These are phyloP conservation scores for Phaffia tasmanica DNA, from an alignment of 768 basidiomycete genomes.

Conservation along the genomic window DNA sequence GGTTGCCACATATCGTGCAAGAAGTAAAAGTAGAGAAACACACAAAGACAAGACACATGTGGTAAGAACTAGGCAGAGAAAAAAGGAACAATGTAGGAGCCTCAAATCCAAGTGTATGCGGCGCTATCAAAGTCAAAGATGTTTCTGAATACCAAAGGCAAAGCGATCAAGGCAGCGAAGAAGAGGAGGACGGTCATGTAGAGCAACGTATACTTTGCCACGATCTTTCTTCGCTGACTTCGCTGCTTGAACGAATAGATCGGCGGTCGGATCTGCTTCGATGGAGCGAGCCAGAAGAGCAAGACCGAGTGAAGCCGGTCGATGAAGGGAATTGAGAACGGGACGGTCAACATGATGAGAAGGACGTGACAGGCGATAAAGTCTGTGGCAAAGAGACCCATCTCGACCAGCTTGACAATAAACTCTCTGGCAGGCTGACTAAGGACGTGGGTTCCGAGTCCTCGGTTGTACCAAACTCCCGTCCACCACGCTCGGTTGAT, in stretches of 20 bases:
- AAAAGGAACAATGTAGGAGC: too few relatives aligned
- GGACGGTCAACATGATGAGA: slow-evolving; percentile 74
- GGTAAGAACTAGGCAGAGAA: too few relatives aligned
- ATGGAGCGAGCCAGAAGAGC: slow-evolving; percentile 90
- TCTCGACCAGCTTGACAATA: slow-evolving; percentile 92
- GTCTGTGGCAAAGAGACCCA: slow-evolving; percentile 91
- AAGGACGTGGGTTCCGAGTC: slow-evolving; percentile 78
- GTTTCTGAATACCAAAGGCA: slow-evolving; percentile 2
- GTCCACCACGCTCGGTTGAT: slow-evolving; percentile 99
- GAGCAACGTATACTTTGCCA: slow-evolving; percentile 38
- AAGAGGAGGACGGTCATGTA: slow-evolving; percentile 19
- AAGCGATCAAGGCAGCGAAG: slow-evolving; percentile 24
- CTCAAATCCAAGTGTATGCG: slow-evolving; percentile 8
- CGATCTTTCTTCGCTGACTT: slow-evolving; percentile 79
- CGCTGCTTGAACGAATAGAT: slow-evolving; percentile 82
- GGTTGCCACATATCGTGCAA: too few relatives aligned
- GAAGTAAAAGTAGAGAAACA: too few relatives aligned
- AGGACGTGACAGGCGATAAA: slow-evolving; percentile 46
- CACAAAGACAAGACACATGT: too few relatives aligned
- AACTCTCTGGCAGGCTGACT: slow-evolving; percentile 98
- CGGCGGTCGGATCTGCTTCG: slow-evolving; percentile 85
- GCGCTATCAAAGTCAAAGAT: slow-evolving; percentile 1
- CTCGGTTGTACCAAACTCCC: slow-evolving; percentile 82
- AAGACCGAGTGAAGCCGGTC: slow-evolving; percentile 83
- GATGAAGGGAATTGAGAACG: slow-evolving; percentile 72